Evolutionary conservation across 2,329 filamentous ascomycete species (phyloP), one percentile per base, ranked within the genome.

Genomic region (Diaporthe sp.): DNA sequence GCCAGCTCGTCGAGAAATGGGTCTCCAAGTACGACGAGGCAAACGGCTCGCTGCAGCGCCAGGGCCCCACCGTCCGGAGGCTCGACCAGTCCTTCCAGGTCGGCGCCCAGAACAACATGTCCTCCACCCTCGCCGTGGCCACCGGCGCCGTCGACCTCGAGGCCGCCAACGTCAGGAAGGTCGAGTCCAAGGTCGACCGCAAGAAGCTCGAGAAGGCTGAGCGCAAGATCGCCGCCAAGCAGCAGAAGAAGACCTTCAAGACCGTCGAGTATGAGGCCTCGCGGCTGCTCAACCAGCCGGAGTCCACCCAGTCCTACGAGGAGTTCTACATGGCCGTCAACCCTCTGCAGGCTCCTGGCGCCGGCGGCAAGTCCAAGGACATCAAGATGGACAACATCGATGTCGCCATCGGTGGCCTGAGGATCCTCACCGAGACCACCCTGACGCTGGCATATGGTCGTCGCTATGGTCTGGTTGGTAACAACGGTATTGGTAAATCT

Each of bases 261-360:
- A 98, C 94, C 74, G 97, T 99, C 79, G 95, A 98, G 85, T 99
- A 99, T 84, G 97, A 99, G 86, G 94, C 97, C 0, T 98, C 97
- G 17, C 93, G 92, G 79, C 88, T 99, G 79, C 92, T 99, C 79
- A 93, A 97, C 82, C 91, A 95, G 84, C 90, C 95, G 5, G 94
- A 96, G 80, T 91, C 93, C 80, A 88, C 96, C 17, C 93, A 98
- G 88, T 97, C 95, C 55, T 99, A 99, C 83, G 97, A 99, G 86
- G 97, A 99, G 84, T 98, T 99, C 87, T 99, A 98, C 90, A 98
- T 99, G 97, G 94, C 95, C 72, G 97, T 99, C 88, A 99, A 99
- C 85, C 97, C 97, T 77, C 90, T 99, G 77, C 96, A 98, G 83
- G 82, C 98, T 76, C 96, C 95, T 73, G 84, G 90, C 74, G 85